These are phyloP conservation scores for Dictyostelium capitatum DNA, from an alignment of 78 protist genomes.

Conservation along the genomic window DNA sequence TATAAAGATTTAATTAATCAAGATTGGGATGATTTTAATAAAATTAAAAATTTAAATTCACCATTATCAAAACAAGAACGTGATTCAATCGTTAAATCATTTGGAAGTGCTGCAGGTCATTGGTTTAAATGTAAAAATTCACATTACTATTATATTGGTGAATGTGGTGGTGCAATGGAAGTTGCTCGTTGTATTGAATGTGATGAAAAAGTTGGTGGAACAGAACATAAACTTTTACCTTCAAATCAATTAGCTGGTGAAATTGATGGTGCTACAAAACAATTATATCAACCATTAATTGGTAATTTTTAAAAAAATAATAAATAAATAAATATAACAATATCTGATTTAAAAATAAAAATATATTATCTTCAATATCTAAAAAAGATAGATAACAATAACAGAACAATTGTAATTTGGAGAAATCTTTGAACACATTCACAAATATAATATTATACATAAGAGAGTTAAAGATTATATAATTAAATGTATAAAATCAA, in stretches of 20 bases:
- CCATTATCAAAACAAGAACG: slow-evolving; percentile 6
- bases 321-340: too few relatives aligned
- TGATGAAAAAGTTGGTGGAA: slow-evolving; percentile 79
- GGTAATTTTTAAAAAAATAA: too few relatives aligned
- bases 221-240: slow-evolving; percentile 12
- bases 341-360: too few relatives aligned
- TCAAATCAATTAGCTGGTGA: slow-evolving; percentile 16
- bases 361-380: too few relatives aligned
- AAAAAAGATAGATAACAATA: too few relatives aligned
- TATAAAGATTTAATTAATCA: slow-evolving; percentile 46
- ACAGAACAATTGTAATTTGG: too few relatives aligned
- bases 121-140: slow-evolving; percentile 79
- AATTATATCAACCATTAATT: background rate
- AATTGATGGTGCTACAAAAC: slow-evolving; percentile 45
- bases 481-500: too few relatives aligned
- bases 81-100: background rate
- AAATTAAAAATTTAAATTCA: background rate
- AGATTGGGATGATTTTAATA: slow-evolving; percentile 24
- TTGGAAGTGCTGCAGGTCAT: slow-evolving; percentile 43
- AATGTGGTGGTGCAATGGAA: slow-evolving; percentile 87
- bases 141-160: slow-evolving; percentile 74
- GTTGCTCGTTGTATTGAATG: slow-evolving; percentile 73
- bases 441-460: too few relatives aligned
- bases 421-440: too few relatives aligned
- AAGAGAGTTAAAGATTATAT: too few relatives aligned